These are phyloP conservation scores for Pochonia chlamydosporia DNA, from an alignment of 2,329 filamentous ascomycete species.

Conservation along the genomic window DNA sequence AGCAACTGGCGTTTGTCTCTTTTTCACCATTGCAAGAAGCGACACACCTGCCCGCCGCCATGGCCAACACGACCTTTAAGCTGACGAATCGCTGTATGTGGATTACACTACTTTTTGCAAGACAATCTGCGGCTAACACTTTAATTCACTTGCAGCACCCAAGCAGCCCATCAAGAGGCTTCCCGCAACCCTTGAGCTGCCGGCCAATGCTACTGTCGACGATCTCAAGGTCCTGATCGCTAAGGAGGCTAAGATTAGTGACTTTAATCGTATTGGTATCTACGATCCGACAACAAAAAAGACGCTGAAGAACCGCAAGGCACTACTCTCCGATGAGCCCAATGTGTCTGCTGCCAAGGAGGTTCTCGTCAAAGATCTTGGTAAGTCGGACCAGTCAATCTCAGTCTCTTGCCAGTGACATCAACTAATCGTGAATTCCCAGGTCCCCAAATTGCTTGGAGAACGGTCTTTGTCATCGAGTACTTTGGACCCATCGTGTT, in stretches of 20 bases:
- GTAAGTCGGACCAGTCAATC: slow-evolving; percentile 44
- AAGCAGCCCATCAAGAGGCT: slow-evolving; percentile 49
- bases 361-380: slow-evolving; percentile 88
- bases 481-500: slow-evolving; percentile 89
- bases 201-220: slow-evolving; percentile 49
- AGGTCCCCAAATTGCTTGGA: slow-evolving; percentile 90
- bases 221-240: slow-evolving; percentile 53
- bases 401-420: background rate
- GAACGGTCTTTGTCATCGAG: slow-evolving; percentile 90
- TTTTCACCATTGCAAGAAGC: background rate
- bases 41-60: slow-evolving; percentile 4
- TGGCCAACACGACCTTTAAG: slow-evolving; percentile 12
- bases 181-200: slow-evolving; percentile 44
- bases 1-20: background rate
- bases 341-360: slow-evolving; percentile 44
- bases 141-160: slow-evolving; percentile 26
- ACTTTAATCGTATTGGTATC: slow-evolving; percentile 57
- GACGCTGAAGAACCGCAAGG: slow-evolving; percentile 57
- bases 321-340: slow-evolving; percentile 42
- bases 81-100: slow-evolving; percentile 17
- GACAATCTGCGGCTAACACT: background rate
- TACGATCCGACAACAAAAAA: slow-evolving; percentile 56
- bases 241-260: slow-evolving; percentile 41
- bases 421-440: slow-evolving; percentile 5
- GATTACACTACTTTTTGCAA: background rate